phyloP scores from a whole-genome alignment of 2,329 filamentous ascomycete genomes.

The Chrysoporthe cubensis region DNA sequence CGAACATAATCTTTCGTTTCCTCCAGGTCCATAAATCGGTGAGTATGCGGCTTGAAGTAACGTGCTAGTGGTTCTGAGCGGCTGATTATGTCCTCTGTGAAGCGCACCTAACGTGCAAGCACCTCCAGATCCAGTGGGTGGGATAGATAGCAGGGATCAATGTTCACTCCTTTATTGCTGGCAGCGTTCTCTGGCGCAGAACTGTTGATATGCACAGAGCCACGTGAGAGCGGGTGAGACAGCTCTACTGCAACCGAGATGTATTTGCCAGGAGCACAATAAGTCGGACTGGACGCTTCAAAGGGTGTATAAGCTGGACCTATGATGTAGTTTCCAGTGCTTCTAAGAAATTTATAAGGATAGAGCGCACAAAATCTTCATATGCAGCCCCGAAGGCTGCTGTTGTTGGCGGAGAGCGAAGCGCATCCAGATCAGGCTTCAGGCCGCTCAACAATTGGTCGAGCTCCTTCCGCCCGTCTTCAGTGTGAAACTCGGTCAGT shows the following conservation, averaged over 20 bases:
- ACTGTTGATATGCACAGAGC: slow-evolving; percentile 6
- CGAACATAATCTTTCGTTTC: too few relatives aligned
- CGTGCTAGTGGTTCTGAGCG: slow-evolving; percentile 3
- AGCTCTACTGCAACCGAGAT: neutral
- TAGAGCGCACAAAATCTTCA: neutral
- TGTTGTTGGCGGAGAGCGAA: neutral
- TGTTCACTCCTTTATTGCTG: neutral
- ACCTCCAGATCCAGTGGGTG: slow-evolving; percentile 17
- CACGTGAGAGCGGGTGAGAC: slow-evolving; percentile 1
- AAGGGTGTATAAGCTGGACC: neutral
- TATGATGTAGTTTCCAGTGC: neutral
- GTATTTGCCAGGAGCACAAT: neutral
- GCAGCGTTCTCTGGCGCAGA: neutral
- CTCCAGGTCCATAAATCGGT: too few relatives aligned
- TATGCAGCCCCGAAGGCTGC: slow-evolving; percentile 6
- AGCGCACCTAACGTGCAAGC: slow-evolving; percentile 13
- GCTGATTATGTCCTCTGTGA: slow-evolving; percentile 1
- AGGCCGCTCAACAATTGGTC: neutral
- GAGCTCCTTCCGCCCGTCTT: slow-evolving; percentile 4
- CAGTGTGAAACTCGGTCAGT: slow-evolving; percentile 14
- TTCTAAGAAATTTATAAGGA: neutral
- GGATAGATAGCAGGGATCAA: too few relatives aligned
- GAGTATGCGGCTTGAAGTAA: neutral
- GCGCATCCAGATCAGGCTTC: neutral
- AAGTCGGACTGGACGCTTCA: neutral